Base-by-base conservation (phyloP, 2,329 filamentous ascomycete genomes). In the Diaporthe helianthi region DNA sequence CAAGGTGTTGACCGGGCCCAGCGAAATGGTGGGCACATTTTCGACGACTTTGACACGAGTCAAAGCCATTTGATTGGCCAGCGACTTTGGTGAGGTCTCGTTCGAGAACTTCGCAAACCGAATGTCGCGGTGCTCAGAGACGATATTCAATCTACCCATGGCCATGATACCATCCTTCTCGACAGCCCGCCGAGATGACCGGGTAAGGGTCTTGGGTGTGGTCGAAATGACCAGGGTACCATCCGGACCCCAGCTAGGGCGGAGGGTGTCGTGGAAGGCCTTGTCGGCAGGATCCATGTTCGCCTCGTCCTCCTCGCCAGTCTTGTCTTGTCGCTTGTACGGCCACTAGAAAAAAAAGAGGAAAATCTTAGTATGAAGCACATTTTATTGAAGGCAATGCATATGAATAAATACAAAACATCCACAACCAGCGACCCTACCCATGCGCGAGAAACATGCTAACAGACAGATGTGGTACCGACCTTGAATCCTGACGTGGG, bases 401-500 rank as follows among this genome's bases (percentile, higher is more conserved):
- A 76, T 70, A 72, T 53, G 74, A 75, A 74, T 75, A 75, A 75
- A 74, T 80, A 77, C 69, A 72, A 67, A 49, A 69, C 51, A 19
- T 65, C 31, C 63, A 47, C 54, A 17, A 22, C 55, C 46, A 60
- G 64, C 55, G 76, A 78, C 76, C 80, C 80, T 79, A 79, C 65
- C 52, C 41, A 46, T 41, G 71, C 47, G 65, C 65, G 44, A 29
- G 41, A 49, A 9, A 60, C 54, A 58, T 71, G 73, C 80, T 77
- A 82, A 74, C 74, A 75, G 73, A 77, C 75, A 78, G 78, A 76
- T 73, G 79, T 77, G 76, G 83, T 81, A 95, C 95, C 92, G 89
- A 98, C 96, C 94, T 98, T 86, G 80, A 95, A 92, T 78, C 92
- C 92, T 81, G 89, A 89, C 75, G 84, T 82, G 71, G 84, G 79